Conservation (phyloP, 2,329 filamentous ascomycete genomes). For the Sporothrix variecibatus region DNA sequence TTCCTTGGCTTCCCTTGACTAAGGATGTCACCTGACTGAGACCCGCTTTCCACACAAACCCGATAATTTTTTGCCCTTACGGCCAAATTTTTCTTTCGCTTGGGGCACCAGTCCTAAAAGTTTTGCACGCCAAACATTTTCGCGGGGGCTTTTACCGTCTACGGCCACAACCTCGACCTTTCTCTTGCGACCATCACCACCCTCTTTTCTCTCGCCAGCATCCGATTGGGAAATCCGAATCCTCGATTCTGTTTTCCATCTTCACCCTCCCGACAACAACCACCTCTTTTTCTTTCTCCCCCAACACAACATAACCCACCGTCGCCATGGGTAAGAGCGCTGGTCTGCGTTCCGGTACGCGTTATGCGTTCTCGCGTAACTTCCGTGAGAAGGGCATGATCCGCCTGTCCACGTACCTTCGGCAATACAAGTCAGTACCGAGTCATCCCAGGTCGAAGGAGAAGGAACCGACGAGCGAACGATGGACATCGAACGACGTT, state of each 20-base stretch:
- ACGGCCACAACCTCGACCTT: constrained; percentile 21
- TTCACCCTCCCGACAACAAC: background rate
- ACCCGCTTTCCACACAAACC: constrained; percentile 28
- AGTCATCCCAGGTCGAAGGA: background rate
- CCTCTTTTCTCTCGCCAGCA: constrained; percentile 10
- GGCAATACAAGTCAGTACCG: constrained; percentile 76
- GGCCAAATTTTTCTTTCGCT: constrained; percentile 24
- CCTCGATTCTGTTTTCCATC: constrained; percentile 11
- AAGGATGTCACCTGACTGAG: constrained; percentile 24
- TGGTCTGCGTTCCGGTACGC: constrained; percentile 84
- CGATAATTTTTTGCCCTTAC: constrained; percentile 24
- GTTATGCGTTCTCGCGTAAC: constrained; percentile 90
- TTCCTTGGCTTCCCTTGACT: no score
- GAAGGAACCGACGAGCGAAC: constrained; percentile 14
- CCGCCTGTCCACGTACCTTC: constrained; percentile 89
- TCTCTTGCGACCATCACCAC: constrained; percentile 23
- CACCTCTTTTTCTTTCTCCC: background rate
- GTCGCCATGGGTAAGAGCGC: constrained; percentile 76
- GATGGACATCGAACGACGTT: background rate
- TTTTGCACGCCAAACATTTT: constrained; percentile 27
- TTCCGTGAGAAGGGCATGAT: constrained; percentile 98
- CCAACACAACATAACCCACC: constrained; percentile 35
- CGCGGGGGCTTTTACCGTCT: constrained; percentile 26
- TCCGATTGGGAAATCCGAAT: constrained; percentile 18
- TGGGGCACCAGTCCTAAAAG: constrained; percentile 27